phyloP scores from a whole-genome alignment of 352 stramenopile species.

The Phytopythium vexans region DNA sequence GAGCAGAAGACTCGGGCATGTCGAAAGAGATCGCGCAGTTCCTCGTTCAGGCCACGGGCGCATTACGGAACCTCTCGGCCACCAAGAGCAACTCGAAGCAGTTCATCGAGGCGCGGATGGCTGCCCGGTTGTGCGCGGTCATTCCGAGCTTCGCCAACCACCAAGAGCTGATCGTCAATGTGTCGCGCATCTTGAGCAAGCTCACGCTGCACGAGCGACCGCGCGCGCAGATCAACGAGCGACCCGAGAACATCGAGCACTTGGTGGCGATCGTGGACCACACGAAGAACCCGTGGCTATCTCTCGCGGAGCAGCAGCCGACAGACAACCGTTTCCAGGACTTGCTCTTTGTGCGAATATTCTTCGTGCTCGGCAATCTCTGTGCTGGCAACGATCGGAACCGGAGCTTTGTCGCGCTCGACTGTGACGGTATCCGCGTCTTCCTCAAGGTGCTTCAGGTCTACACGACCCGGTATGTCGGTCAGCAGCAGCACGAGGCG shows the following conservation, averaged over 20 bases:
- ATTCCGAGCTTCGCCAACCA: slow-evolving; percentile 43
- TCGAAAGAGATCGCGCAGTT: slow-evolving; percentile 71
- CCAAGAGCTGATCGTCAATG: slow-evolving; percentile 73
- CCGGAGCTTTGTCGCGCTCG: slow-evolving; percentile 34
- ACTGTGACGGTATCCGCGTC: slow-evolving; percentile 22
- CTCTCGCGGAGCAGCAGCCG: slow-evolving; percentile 29
- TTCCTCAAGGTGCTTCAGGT: slow-evolving; percentile 45
- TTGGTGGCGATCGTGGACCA: slow-evolving; percentile 49
- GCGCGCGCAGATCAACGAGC: slow-evolving; percentile 64
- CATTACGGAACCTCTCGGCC: slow-evolving; percentile 67
- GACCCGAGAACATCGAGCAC: slow-evolving; percentile 30
- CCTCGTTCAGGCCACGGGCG: slow-evolving; percentile 59
- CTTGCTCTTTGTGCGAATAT: slow-evolving; percentile 64
- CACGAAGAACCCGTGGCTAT: slow-evolving; percentile 30
- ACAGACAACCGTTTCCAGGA: slow-evolving; percentile 41
- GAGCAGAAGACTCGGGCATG: slow-evolving; percentile 8
- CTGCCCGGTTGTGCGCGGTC: slow-evolving; percentile 43
- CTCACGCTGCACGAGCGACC: slow-evolving; percentile 74
- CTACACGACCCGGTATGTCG: slow-evolving; percentile 36
- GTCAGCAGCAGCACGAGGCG: slow-evolving; percentile 1
- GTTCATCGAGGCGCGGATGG: slow-evolving; percentile 52
- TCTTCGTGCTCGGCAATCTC: slow-evolving; percentile 86
- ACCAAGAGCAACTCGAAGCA: slow-evolving; percentile 65
- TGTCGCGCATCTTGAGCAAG: slow-evolving; percentile 78
- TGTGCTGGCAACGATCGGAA: slow-evolving; percentile 84